Evolutionary conservation across 805 yeast species (phyloP).

Genomic region (Candida boidinii): DNA sequence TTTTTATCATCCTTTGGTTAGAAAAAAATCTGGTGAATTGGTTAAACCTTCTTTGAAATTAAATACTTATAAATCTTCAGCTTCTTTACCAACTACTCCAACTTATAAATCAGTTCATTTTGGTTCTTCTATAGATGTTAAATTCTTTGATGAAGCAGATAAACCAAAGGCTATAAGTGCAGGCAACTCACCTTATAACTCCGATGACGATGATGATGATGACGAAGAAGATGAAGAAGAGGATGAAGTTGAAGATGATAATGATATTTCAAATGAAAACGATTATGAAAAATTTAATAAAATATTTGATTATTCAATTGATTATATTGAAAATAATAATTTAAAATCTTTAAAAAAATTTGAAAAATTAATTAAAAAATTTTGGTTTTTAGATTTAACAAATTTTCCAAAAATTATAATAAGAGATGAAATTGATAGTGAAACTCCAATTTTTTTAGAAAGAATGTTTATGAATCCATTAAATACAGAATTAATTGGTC

Average conservation of each 20-base stretch:
- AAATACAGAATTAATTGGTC: constrained; percentile 55
- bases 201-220: constrained; percentile 24
- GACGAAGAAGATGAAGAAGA: constrained; percentile 18
- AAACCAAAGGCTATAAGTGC: constrained; percentile 73
- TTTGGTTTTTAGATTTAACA: constrained; percentile 37
- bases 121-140: constrained; percentile 65
- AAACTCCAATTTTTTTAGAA: constrained; percentile 53
- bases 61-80: constrained; percentile 14
- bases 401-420: constrained; percentile 39
- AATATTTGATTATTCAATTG: constrained; percentile 10
- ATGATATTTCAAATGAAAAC: constrained; percentile 16
- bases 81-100: constrained; percentile 46
- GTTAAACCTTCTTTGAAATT: constrained; percentile 67
- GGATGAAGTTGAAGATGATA: constrained; percentile 17
- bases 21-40: constrained; percentile 85
- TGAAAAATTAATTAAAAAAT: constrained; percentile 14
- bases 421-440: constrained; percentile 31
- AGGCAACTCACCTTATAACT: constrained; percentile 45
- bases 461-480: constrained; percentile 51
- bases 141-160: constrained; percentile 66
- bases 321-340: constrained; percentile 8
- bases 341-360: constrained; percentile 12
- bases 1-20: constrained; percentile 35
- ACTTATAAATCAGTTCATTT: constrained; percentile 75
- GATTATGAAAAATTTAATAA: constrained; percentile 5